Percentiles rank a stretch among this genome's conserved stretches.
Conservation (phyloP, 225 moss, liverwort and hornwort species). For the Ulota crispa region DNA sequence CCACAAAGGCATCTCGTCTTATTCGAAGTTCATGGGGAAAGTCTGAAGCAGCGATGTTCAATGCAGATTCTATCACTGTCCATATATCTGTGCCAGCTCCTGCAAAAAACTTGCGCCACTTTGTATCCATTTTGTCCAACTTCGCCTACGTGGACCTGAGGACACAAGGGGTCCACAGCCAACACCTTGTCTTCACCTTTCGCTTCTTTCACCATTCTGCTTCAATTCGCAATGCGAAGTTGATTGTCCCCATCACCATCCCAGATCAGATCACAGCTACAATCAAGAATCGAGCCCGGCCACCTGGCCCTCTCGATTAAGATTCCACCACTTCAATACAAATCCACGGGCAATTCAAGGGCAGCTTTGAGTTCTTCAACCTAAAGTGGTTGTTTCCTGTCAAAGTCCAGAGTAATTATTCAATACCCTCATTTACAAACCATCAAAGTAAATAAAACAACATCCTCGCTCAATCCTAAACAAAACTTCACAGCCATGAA, state of each 20-base stretch:
- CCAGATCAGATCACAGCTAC: conserved; percentile 19
- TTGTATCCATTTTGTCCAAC: conserved; percentile 43
- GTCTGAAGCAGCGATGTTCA: conserved; percentile 69
- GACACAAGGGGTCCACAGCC: conserved; percentile 48
- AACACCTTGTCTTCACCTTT: conserved; percentile 36
- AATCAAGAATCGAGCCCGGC: conserved; percentile 18
- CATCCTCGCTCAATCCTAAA: conserved; percentile 2
- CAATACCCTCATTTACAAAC: conserved; percentile 29
- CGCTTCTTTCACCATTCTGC: conserved; percentile 51
- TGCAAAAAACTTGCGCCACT: conserved; percentile 63
- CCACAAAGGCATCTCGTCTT: conserved; percentile 72
- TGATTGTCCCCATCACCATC: conserved; percentile 42
- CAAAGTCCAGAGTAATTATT: conserved; percentile 25
- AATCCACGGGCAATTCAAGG: conserved; percentile 28
- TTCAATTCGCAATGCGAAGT: conserved; percentile 39
- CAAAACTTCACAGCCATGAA: conserved; percentile 14
- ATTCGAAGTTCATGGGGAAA: conserved; percentile 69
- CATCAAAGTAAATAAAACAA: conserved; percentile 25
- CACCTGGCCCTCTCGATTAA: conserved; percentile 14
- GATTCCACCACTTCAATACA: conserved; percentile 17
- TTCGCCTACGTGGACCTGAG: conserved; percentile 31
- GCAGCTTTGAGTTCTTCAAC: conserved; percentile 15
- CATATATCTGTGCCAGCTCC: conserved; percentile 61
- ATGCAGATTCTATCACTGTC: conserved; percentile 62
- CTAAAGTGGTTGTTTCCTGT: conserved; percentile 35